phyloP scores from a whole-genome alignment of 495 filamentous ascomycete genomes.

The Tetracladium marchalianum region DNA sequence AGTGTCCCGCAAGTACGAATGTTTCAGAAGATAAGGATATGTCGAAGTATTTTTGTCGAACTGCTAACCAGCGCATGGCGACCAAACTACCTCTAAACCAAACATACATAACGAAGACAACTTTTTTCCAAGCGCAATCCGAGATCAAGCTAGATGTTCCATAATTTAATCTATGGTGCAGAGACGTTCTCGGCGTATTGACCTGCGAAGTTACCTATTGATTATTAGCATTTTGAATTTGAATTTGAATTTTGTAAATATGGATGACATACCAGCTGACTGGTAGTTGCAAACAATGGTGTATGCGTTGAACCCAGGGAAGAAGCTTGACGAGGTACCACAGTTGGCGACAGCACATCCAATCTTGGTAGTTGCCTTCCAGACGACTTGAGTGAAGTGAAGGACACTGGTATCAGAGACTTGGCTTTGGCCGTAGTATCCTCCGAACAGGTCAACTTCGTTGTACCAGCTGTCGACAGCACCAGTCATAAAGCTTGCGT shows the following conservation, averaged over 20 bases:
- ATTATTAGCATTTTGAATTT: no score
- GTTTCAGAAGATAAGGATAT: not conserved
- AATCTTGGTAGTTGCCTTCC: conserved; percentile 59
- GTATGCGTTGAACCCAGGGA: conserved; percentile 28
- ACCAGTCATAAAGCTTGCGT: conserved; percentile 27
- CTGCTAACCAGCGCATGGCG: conserved; percentile 9
- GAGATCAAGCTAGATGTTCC: not conserved
- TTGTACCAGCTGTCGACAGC: conserved; percentile 59
- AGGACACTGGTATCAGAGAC: conserved; percentile 50
- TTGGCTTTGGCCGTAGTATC: conserved; percentile 73
- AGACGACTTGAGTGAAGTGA: conserved; percentile 87
- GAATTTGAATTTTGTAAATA: not conserved
- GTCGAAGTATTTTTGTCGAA: conserved; percentile 4
- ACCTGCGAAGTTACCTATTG: conserved; percentile 10
- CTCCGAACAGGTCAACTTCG: conserved; percentile 27
- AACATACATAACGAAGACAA: conserved; percentile 12
- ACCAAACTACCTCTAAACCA: conserved; percentile 10
- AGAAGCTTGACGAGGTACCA: conserved; percentile 39
- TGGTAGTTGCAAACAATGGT: conserved; percentile 89
- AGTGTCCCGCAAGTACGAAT: conserved; percentile 10
- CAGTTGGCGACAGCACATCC: conserved; percentile 62
- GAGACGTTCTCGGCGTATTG: conserved; percentile 10
- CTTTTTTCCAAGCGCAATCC: conserved; percentile 11
- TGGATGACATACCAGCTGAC: conserved; percentile 42
- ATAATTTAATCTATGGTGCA: not conserved